phyloP scores from a whole-genome alignment of 352 stramenopile species.

The Phytophthora hybrid region DNA sequence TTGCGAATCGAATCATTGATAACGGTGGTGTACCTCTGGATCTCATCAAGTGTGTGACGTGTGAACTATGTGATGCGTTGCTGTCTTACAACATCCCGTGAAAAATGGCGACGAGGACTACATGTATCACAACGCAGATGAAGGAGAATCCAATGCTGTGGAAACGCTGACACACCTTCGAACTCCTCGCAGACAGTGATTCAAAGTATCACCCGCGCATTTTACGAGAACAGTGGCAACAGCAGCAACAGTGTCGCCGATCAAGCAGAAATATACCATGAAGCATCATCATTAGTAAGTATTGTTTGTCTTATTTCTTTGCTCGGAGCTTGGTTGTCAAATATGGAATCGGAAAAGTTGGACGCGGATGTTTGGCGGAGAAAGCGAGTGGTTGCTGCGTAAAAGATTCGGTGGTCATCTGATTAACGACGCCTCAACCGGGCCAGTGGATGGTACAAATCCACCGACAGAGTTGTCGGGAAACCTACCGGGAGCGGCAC shows the following conservation, averaged over 20 bases:
- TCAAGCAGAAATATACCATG: no score
- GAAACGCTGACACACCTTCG: neutral
- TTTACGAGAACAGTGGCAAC: constrained; percentile 43
- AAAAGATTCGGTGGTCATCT: constrained; percentile 12
- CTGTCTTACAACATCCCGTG: constrained; percentile 19
- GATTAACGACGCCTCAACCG: constrained; percentile 39
- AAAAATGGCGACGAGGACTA: constrained; percentile 29
- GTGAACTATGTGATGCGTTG: neutral
- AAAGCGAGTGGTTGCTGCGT: constrained; percentile 5
- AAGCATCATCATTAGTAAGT: no score
- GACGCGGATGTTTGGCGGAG: neutral
- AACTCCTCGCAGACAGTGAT: constrained; percentile 20
- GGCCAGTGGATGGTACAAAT: constrained; percentile 48
- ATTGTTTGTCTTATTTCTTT: no score
- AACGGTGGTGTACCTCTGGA: constrained; percentile 38
- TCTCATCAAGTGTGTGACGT: constrained; percentile 26
- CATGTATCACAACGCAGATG: constrained; percentile 8
- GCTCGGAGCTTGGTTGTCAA: no score
- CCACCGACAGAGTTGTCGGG: constrained; percentile 41
- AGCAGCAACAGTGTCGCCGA: constrained; percentile 32
- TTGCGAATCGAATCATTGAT: constrained; percentile 46
- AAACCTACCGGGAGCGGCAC: constrained; percentile 39
- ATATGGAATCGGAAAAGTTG: neutral
- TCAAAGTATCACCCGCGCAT: constrained; percentile 32
- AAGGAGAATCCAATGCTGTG: constrained; percentile 29